Conservation (phyloP, 352 stramenopile species). For the Phytophthora tentaculata region DNA sequence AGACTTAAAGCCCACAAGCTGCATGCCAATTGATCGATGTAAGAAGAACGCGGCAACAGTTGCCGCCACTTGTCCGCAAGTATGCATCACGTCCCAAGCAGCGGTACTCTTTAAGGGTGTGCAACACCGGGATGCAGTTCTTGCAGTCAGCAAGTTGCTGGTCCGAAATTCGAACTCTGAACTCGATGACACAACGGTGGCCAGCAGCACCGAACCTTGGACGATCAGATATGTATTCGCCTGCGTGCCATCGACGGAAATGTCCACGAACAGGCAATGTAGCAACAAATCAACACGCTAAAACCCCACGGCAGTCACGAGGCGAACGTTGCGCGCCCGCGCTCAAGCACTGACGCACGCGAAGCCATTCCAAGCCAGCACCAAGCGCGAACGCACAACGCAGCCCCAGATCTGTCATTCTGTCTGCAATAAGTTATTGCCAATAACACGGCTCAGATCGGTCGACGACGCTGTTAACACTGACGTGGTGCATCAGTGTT, state of each 20-base stretch:
- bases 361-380: neutral
- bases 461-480: neutral
- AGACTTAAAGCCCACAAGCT: too few relatives aligned
- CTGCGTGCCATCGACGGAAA: conserved; percentile 26
- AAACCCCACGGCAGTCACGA: conserved; percentile 20
- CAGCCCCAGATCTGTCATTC: neutral
- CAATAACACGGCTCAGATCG: too few relatives aligned
- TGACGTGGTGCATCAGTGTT: conserved; percentile 4
- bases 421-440: neutral
- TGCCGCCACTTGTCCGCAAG: too few relatives aligned
- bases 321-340: conserved; percentile 10
- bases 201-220: conserved; percentile 11
- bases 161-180: neutral
- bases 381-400: conserved; percentile 4
- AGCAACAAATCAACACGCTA: conserved; percentile 28
- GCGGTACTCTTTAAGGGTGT: neutral
- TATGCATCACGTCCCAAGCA: neutral
- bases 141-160: too few relatives aligned
- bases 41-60: too few relatives aligned
- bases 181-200: conserved; percentile 13
- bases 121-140: conserved; percentile 1
- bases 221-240: conserved; percentile 11
- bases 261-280: conserved; percentile 32
- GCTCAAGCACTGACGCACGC: conserved; percentile 10
- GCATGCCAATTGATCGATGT: too few relatives aligned